These are phyloP conservation scores for Calonectria leucothoes DNA, from an alignment of 2,329 filamentous ascomycete species.

Conservation along the genomic window DNA sequence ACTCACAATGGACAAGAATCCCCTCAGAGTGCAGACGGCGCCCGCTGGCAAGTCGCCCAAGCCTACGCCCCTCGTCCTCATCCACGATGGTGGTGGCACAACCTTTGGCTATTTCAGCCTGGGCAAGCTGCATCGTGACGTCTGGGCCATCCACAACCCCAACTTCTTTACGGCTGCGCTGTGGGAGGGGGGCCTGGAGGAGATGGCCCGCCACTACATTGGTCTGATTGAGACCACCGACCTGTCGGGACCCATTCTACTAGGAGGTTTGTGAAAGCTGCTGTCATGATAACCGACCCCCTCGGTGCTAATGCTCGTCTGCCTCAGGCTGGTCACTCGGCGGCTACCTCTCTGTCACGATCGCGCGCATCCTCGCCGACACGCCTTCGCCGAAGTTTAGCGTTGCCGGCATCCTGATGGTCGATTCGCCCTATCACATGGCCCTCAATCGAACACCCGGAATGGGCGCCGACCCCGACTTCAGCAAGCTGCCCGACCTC, in stretches of 20 bases:
- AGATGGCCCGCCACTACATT: slow-evolving; percentile 45
- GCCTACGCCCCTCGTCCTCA: slow-evolving; percentile 40
- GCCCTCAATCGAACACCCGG: slow-evolving; percentile 29
- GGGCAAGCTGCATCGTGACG: slow-evolving; percentile 41
- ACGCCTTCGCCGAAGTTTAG: slow-evolving; percentile 34
- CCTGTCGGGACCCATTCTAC: slow-evolving; percentile 39
- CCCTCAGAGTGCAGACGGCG: slow-evolving; percentile 16
- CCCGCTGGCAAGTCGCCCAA: slow-evolving; percentile 17
- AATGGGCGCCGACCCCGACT: slow-evolving; percentile 27
- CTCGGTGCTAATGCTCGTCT: not conserved
- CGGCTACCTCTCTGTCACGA: slow-evolving; percentile 40
- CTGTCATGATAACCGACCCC: not conserved
- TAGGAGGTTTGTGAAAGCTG: slow-evolving; percentile 38
- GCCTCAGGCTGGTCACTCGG: slow-evolving; percentile 46
- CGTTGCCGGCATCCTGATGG: slow-evolving; percentile 42
- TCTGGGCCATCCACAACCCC: slow-evolving; percentile 47
- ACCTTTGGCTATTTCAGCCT: slow-evolving; percentile 45
- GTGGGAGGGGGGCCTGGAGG: slow-evolving; percentile 44
- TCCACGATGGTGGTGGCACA: slow-evolving; percentile 48
- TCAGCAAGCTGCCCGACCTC: slow-evolving; percentile 37
- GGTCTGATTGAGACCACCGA: slow-evolving; percentile 35
- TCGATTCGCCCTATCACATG: slow-evolving; percentile 44
- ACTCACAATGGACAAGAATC: slow-evolving; percentile 19
- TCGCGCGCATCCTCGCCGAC: slow-evolving; percentile 40
- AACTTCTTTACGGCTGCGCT: slow-evolving; percentile 38